These are phyloP conservation scores for Abelmoschus esculentus DNA, from an alignment of 345 rosid genomes.

Conservation along the genomic window DNA sequence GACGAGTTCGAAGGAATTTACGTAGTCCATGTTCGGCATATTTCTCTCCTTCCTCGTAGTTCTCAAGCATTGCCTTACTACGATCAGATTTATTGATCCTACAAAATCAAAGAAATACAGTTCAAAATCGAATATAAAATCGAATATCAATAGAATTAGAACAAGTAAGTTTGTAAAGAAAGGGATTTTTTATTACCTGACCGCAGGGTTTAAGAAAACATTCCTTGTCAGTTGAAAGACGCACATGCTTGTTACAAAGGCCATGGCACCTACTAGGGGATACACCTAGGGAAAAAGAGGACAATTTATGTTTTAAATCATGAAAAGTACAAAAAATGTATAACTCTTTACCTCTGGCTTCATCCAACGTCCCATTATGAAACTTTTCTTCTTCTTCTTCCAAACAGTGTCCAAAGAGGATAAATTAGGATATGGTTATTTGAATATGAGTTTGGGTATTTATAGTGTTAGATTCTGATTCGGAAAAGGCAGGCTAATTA, in stretches of 20 bases:
- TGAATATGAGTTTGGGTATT: not conserved
- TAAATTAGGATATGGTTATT: not conserved
- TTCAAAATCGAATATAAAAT: no score
- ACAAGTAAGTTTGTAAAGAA: no score
- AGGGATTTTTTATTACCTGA: no score
- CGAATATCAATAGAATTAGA: no score
- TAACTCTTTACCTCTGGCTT: constrained; percentile 51
- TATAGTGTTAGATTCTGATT: not conserved
- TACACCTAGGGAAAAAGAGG: constrained; percentile 31
- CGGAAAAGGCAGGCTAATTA: not conserved
- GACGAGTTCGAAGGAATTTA: constrained; percentile 56
- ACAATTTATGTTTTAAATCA: no score
- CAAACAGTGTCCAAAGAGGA: no score
- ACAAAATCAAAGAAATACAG: no score
- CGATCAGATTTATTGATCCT: no score
- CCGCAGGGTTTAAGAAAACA: no score
- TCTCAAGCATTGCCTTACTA: constrained; percentile 48
- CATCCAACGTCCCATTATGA: constrained; percentile 59
- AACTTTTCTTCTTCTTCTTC: not conserved
- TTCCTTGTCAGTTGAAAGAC: constrained; percentile 55
- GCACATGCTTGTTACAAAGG: constrained; percentile 54
- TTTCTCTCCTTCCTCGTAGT: constrained; percentile 56
- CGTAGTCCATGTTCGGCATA: constrained; percentile 62
- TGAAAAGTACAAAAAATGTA: not conserved
- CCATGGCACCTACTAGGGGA: constrained; percentile 71